Conservation (phyloP, 805 yeast species). For the Myxozyma melibiosi region DNA sequence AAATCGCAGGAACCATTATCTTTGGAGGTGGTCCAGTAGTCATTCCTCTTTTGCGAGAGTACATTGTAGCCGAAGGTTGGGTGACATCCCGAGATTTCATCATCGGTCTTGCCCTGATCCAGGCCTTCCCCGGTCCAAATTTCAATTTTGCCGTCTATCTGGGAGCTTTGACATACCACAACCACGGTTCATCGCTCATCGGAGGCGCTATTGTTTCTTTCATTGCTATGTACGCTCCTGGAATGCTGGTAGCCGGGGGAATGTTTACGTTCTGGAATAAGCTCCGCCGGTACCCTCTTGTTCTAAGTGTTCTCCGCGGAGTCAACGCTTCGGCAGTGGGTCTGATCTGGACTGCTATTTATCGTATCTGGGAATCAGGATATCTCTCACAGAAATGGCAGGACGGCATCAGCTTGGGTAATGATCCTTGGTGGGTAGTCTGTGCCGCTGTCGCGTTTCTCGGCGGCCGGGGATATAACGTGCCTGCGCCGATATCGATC, state of each 20-base stretch:
- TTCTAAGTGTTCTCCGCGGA: constrained; percentile 27
- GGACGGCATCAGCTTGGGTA: constrained; percentile 19
- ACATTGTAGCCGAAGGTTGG: constrained; percentile 30
- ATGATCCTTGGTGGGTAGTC: constrained; percentile 33
- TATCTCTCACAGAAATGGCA: constrained; percentile 9
- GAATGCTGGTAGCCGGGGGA: constrained; percentile 31
- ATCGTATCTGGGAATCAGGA: constrained; percentile 31
- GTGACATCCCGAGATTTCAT: constrained; percentile 28
- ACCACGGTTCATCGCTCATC: constrained; percentile 15
- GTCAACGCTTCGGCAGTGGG: constrained; percentile 30
- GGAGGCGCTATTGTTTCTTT: constrained; percentile 26
- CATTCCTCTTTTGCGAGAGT: constrained; percentile 29
- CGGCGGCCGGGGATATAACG: constrained; percentile 11
- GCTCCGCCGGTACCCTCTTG: constrained; percentile 18
- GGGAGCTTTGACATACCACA: constrained; percentile 29
- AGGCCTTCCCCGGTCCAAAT: constrained; percentile 32
- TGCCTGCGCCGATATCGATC: constrained; percentile 28
- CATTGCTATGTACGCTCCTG: constrained; percentile 27
- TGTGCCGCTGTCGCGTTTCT: constrained; percentile 26
- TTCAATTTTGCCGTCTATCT: constrained; percentile 31
- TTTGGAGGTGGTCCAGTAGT: constrained; percentile 33
- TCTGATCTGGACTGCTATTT: constrained; percentile 30
- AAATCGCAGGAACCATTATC: constrained; percentile 22
- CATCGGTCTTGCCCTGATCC: constrained; percentile 28
- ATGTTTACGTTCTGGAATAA: constrained; percentile 33